Conservation (phyloP, 192 early-diverging fungal genomes). For the Podila minutissima region DNA sequence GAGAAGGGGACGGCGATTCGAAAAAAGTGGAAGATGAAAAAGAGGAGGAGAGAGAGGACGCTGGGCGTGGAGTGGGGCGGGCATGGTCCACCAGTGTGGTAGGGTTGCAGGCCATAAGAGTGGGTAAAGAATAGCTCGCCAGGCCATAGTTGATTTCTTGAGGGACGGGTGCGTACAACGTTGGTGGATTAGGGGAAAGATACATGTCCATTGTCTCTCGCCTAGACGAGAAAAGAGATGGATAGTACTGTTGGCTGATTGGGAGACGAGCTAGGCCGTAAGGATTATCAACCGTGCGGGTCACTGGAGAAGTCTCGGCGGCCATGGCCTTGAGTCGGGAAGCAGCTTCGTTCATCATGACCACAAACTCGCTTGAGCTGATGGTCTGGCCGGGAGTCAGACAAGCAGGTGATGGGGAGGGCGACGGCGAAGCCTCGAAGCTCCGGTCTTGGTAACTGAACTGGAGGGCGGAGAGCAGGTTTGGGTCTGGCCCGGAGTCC, state of each 20-base stretch:
- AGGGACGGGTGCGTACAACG: background rate
- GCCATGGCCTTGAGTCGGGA: conserved; percentile 1
- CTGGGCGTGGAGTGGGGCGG: background rate
- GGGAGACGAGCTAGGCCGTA: background rate
- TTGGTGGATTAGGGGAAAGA: background rate
- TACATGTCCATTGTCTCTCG: background rate
- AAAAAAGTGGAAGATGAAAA: background rate
- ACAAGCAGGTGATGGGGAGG: background rate
- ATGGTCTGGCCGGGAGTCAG: background rate
- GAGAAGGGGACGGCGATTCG: background rate
- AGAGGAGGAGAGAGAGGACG: background rate
- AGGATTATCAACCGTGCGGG: background rate
- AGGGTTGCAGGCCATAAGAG: background rate
- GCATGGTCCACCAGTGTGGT: background rate
- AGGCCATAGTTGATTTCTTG: background rate
- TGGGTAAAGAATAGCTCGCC: background rate
- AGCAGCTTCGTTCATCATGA: conserved; percentile 12
- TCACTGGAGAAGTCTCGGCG: background rate
- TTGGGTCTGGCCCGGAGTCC: background rate
- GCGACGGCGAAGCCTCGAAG: background rate
- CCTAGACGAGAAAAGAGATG: background rate
- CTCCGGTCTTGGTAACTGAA: background rate
- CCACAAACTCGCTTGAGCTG: conserved; percentile 5
- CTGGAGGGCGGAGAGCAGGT: background rate
- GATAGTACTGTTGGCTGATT: background rate